Base-by-base conservation (phyloP, 495 filamentous ascomycete genomes). In the Xylaria palmicola region DNA sequence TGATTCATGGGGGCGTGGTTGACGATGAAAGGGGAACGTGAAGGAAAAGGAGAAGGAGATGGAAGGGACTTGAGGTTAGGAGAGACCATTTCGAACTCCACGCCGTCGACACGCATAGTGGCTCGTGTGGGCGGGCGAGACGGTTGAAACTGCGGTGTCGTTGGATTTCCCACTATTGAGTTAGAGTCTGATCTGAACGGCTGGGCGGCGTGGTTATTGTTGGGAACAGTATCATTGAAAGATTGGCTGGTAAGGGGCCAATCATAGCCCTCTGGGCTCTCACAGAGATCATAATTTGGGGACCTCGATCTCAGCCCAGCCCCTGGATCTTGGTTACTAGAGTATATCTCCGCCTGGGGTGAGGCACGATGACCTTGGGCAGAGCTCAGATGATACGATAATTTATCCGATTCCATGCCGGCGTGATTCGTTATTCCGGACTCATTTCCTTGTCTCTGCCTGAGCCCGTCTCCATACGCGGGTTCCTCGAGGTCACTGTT, bases 331-430 rank as follows among this genome's bases (percentile, higher is more conserved):
- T 27, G n/a, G 47, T 59, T 47, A 47, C 39, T 26, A 3, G 27
- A 47, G 40, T 55, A 54, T 5, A n/a, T n/a, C n/a, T n/a, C n/a
- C n/a, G n/a, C n/a, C n/a, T n/a, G n/a, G n/a, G n/a, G 40, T 8
- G 53, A 5, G 22, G 41, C 10, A 10, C 22, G 3, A 2, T 44
- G 3, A 2, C 5, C 49, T 10, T 3, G 7, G 30, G n/a, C 3
- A 34, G 32, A 1, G 32, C 15, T 22, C 13, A 39, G 63, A 29
- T 37, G 17, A 54, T 70, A 68, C 10, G 22, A 19, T 22, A 58
- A 53, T 45, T 40, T 58, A 10, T 49, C 40, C 7, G 20, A 17
- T 2, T 53, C 26, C 13, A n/a, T 20, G 26, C 8, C 19, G 12
- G 12, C 12, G 1, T 59, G 12, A 7, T 20, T 43, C 8, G 22